Evolutionary conservation across 1,139 yeast species (phyloP), one percentile per base, ranked within the genome.

Genomic region (Candida sp.): DNA sequence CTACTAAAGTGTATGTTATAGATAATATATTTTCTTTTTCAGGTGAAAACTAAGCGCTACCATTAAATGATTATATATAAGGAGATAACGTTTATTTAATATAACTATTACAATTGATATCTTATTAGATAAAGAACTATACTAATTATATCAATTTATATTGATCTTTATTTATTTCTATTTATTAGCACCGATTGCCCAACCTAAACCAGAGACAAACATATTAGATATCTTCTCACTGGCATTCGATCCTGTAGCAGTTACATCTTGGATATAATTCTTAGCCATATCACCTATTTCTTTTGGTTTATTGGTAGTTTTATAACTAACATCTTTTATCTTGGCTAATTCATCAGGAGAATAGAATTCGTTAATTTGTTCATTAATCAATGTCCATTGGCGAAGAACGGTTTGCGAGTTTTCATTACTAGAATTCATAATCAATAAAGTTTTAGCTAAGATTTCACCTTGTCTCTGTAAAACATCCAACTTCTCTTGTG

Each of bases 161-260:
- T 9, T 6, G 6, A 6, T 6, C 29, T 25, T 22, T 6, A 22
- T 7, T 12, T 30, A n/a, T n/a, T n/a, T 32, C 41, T 47, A 40
- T 41, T 51, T 49, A 40, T 66, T 71, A 3, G 86, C 86, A 4
- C 86, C 86, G 48, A 81, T 78, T 1, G 85, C 86, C 86, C 86
- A 81, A 2, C 85, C 86, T 38, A 81, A 61, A 1, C 86, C 85
- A 33, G 79, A 70, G 1, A 77, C 83, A 44, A 81, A 64, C 46
- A 81, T 57, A 47, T 72, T 76, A 5, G 81, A 74, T 5, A 79
- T 50, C 53, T 76, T 79, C 43, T 77, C 82, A 36, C 80, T 63
- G 5, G 75, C 75, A 33, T 70, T 69, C 38, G 56, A 55, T 2
- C 71, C 65, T 11, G 69, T 63, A 15, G 55, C 53, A 11, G 70